Conservation (phyloP, 2,329 filamentous ascomycete genomes). For the Myrmaecium sp. region DNA sequence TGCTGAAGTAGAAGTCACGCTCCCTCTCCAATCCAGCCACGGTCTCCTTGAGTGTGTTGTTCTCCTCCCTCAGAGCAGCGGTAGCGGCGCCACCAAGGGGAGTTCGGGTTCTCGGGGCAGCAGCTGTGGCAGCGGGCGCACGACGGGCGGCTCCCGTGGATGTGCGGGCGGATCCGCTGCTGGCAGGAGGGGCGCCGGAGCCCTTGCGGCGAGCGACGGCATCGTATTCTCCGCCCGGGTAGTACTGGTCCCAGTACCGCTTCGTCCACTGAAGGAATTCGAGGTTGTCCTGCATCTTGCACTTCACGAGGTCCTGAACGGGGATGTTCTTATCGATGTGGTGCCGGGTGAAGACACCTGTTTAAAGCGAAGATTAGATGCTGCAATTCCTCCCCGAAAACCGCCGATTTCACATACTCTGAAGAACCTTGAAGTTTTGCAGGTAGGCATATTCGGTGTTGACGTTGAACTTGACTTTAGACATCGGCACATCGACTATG, state of each 20-base stretch:
- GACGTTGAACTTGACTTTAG: constrained; percentile 93
- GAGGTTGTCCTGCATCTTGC: constrained; percentile 99
- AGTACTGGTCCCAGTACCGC: constrained; percentile 95
- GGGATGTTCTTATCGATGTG: constrained; percentile 78
- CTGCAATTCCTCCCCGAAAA: background rate
- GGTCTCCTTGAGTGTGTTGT: constrained; percentile 79
- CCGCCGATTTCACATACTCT: constrained; percentile 45
- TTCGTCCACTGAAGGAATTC: constrained; percentile 98
- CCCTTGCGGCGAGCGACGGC: constrained; percentile 73
- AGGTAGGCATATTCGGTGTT: constrained; percentile 95
- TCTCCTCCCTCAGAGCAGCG: constrained; percentile 68
- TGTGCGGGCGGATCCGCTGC: constrained; percentile 23
- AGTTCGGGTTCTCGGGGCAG: constrained; percentile 23
- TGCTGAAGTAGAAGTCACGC: constrained; percentile 98
- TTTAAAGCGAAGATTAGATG: constrained; percentile 5
- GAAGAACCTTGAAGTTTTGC: constrained; percentile 95
- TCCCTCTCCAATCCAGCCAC: constrained; percentile 91
- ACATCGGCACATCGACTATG: constrained; percentile 76
- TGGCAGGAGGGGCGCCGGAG: constrained; percentile 39
- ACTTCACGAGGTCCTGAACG: constrained; percentile 80
- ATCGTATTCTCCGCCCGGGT: constrained; percentile 93
- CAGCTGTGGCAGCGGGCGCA: constrained; percentile 23
- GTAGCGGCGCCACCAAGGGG: constrained; percentile 39
- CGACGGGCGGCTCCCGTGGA: constrained; percentile 25
- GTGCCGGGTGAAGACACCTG: constrained; percentile 73